phyloP scores from a whole-genome alignment of 495 filamentous ascomycete species.

The Penicillium dipodomyicola region DNA sequence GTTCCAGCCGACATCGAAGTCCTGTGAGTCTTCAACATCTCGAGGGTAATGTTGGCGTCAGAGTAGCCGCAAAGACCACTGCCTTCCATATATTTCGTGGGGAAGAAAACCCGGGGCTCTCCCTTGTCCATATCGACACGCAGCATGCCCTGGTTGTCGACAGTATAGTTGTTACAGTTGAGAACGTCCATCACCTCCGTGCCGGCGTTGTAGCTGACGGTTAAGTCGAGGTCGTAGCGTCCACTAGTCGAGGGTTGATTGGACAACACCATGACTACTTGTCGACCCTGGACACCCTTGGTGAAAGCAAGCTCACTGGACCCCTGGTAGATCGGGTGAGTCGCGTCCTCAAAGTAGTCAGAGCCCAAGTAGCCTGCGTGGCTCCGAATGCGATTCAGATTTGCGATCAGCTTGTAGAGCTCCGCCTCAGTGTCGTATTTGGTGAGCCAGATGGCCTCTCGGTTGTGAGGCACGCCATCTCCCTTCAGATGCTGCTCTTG shows the following conservation, averaged over 20 bases:
- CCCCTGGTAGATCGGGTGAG: conserved; percentile 53
- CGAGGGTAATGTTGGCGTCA: conserved; percentile 15
- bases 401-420: conserved; percentile 59
- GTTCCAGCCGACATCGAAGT: neutral
- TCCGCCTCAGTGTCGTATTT: conserved; percentile 56
- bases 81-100: conserved; percentile 27
- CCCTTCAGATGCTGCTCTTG: conserved; percentile 72
- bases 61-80: conserved; percentile 41
- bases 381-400: conserved; percentile 59
- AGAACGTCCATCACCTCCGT: conserved; percentile 48
- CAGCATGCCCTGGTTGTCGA: conserved; percentile 45
- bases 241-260: conserved; percentile 51
- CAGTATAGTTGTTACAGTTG: conserved; percentile 44
- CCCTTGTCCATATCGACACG: conserved; percentile 47
- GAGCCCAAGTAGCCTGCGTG: conserved; percentile 49
- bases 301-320: conserved; percentile 57
- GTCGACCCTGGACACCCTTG: conserved; percentile 56
- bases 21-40: conserved; percentile 15
- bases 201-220: conserved; percentile 36
- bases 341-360: conserved; percentile 50
- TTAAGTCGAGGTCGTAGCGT: conserved; percentile 45
- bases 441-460: conserved; percentile 73
- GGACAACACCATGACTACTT: conserved; percentile 58
- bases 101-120: conserved; percentile 49
- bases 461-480: conserved; percentile 57